Base-by-base conservation (phyloP, 1,284 basidiomycete genomes). In the Trichosporon coremiiforme region DNA sequence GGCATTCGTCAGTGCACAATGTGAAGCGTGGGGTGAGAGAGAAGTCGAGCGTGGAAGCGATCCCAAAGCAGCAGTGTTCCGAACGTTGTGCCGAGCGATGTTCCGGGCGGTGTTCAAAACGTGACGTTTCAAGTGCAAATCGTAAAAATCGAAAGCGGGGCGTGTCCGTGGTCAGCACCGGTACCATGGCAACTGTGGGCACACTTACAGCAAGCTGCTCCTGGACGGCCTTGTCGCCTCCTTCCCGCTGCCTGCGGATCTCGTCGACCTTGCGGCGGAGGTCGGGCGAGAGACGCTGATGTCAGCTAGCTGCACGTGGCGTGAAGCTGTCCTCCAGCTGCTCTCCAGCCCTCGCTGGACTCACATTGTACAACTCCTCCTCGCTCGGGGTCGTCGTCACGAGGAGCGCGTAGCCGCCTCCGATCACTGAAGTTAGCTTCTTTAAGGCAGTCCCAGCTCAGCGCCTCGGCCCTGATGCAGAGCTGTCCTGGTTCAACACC, bases 191-290 rank as follows among this genome's bases (percentile, higher is more conserved):
- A 38, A 10, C 12, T n/a, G 35, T 15, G 33, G 22, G 25, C 35
- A 15, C 9, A 70, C 72, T 31, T 36, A 74, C 73, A 22, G 45
- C 66, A n/a, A 73, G 55, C 35, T 66, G 63, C 8, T 67, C 67
- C 69, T 69, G 57, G 41, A 76, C 70, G 5, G 63, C 71, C 2
- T 36, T 38, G 62, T 55, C 64, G 10, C 55, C 73, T 4, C 72
- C 77, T 65, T 71, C 75, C 66, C 81, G 64, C 55, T 78, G 76
- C 0, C 75, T 72, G 15, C 79, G 73, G 13, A 82, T 72, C 53
- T 77, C 76, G 69, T 83, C 82, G 22, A 82, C 78, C 73, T 83
- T 80, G 25, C 71, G 68, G 70, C 81, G 79, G 36, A 83, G 75
- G 57, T 83, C 82, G 12, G 82, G 82, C 50, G 82, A 77, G 35